Evolutionary conservation across 2,329 filamentous ascomycete species (phyloP), one percentile per base, ranked within the genome.

Genomic region (Penicillium sp.): DNA sequence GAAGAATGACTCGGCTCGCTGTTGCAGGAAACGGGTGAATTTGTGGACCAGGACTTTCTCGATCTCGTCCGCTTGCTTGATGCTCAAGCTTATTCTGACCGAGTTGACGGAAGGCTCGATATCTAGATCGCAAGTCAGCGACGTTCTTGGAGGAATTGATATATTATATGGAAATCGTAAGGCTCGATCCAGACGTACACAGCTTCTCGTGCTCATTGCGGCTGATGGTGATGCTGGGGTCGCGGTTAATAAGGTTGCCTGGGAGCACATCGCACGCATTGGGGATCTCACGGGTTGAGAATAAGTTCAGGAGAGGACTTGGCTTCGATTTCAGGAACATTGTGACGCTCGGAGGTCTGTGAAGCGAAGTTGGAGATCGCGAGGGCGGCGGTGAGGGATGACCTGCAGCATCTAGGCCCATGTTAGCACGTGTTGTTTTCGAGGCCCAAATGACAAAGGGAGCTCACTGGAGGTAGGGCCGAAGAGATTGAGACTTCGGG

Each of bases 51-150:
- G 80, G 60, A 99, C 49, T 49, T 95, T 85, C 76, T 99, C 94
- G 67, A 97, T 99, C 79, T 99, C 94, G 74, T 99, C 94, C 56
- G 94, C 94, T 80, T 99, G 94, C 80, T 99, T 99, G 76, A 99
- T 97, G 81, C 93, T 91, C 79, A 99, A 96, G 83, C 91, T 96
- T 68, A 99, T 89, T 64, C 94, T 88, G 63, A 99, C 89, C 63
- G 90, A 95, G 83, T 99, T 99, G 78, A 97, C 88, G 73, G 90
- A 94, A 47, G 94, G 92, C 78, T 97, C 39, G 26, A 42, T 42
- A 13, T 42, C 39, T 42, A 10, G 10, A 29, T 4, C 29, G 8
- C 10, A 29, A 10, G 17, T 42, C 12, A 42, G 39, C 15, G 17
- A 20, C 8, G 8, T 7, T 23, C 18, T 23, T 23, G 18, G 3